Evolutionary conservation across 2,329 filamentous ascomycete genomes (phyloP).

Genomic region (Parastagonospora avenae): DNA sequence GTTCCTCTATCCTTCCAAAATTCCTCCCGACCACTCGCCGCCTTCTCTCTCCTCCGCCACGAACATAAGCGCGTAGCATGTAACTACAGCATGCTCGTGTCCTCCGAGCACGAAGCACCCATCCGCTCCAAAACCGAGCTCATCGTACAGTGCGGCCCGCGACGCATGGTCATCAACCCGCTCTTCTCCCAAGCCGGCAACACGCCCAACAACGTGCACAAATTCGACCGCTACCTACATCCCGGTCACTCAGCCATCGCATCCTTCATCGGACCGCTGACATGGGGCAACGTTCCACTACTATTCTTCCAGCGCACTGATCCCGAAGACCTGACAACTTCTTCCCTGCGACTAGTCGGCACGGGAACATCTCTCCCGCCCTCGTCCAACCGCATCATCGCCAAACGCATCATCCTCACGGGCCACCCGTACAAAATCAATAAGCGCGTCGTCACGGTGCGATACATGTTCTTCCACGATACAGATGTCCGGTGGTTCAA

Average conservation of each 20-base stretch:
- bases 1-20: constrained; percentile 61
- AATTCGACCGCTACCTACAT: constrained; percentile 90
- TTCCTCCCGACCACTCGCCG: constrained; percentile 65
- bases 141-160: constrained; percentile 87
- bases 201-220: constrained; percentile 96
- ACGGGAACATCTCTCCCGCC: constrained; percentile 87
- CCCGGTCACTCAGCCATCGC: constrained; percentile 89
- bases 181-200: constrained; percentile 88
- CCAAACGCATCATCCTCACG: constrained; percentile 91
- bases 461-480: constrained; percentile 99
- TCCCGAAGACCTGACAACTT: constrained; percentile 13
- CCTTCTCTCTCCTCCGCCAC: constrained; percentile 89
- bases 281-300: constrained; percentile 89
- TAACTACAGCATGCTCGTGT: constrained; percentile 88
- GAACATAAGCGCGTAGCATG: constrained; percentile 88
- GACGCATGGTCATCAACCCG: constrained; percentile 85
- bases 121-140: constrained; percentile 92
- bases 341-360: constrained; percentile 72
- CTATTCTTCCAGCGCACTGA: constrained; percentile 77
- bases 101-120: constrained; percentile 73
- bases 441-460: constrained; percentile 93
- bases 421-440: constrained; percentile 99
- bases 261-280: constrained; percentile 86
- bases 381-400: constrained; percentile 75
- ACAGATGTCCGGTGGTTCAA: constrained; percentile 98